phyloP scores from a whole-genome alignment of 2,329 filamentous ascomycete species.

The Claviceps citrina region DNA sequence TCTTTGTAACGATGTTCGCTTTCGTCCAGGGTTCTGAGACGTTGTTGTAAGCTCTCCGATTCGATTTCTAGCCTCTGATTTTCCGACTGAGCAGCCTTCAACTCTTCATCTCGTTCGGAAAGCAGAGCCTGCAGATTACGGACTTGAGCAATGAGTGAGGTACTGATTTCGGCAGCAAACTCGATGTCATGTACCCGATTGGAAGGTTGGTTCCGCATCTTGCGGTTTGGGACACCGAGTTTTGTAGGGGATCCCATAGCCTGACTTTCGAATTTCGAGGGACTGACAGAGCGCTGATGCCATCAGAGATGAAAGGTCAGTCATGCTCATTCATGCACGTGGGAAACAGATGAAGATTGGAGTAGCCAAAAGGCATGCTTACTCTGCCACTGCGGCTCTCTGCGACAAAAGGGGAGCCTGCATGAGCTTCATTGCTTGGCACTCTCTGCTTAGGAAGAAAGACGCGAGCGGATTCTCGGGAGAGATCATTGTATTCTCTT shows the following conservation, averaged over 20 bases:
- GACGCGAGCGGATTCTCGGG: conserved; percentile 73
- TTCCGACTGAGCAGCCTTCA: conserved; percentile 60
- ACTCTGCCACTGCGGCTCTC: conserved; percentile 39
- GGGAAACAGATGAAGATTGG: not conserved
- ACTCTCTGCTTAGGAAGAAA: conserved; percentile 76
- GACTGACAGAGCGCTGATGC: conserved; percentile 49
- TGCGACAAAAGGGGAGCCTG: conserved; percentile 36
- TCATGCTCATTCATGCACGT: too few species aligned
- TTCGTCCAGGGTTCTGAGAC: conserved; percentile 72
- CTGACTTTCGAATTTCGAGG: conserved; percentile 69
- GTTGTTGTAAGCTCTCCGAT: conserved; percentile 61
- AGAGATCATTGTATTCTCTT: conserved; percentile 87
- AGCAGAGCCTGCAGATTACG: conserved; percentile 76
- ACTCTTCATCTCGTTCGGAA: conserved; percentile 71
- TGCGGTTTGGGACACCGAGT: conserved; percentile 70
- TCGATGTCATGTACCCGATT: conserved; percentile 90
- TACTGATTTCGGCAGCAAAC: conserved; percentile 96
- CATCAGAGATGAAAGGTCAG: conserved; percentile 7
- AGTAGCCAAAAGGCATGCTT: conserved; percentile 15
- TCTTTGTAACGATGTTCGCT: conserved; percentile 95
- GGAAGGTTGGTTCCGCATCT: conserved; percentile 76
- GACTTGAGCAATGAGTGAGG: conserved; percentile 83
- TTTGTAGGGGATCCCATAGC: conserved; percentile 80
- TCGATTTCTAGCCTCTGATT: conserved; percentile 72
- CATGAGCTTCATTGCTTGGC: conserved; percentile 48